Base-by-base conservation (phyloP, 2,329 filamentous ascomycete species). In the Trichoderma aggressivum region DNA sequence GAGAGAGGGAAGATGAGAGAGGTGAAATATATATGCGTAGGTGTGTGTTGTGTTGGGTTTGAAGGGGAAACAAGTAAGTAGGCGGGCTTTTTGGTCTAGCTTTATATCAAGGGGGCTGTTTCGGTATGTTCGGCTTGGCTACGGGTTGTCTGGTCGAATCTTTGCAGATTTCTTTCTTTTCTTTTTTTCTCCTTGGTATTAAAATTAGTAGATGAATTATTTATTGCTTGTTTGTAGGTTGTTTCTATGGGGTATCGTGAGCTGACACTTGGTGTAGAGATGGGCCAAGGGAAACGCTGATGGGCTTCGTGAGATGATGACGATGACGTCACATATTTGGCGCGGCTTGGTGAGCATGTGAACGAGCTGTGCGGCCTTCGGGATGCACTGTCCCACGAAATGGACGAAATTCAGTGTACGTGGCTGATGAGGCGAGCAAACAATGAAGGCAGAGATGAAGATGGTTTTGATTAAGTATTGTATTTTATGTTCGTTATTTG, bases 301-400 rank as follows among this genome's bases (percentile, higher is more conserved):
- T 50, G 43, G 43, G 43, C 63, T 39, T 34, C 50, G 63, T 66
- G 63, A 32, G 63, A 66, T 69, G 65, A 30, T 69, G 56, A 69
- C 65, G 65, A 61, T 69, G 65, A 69, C 65, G 65, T 69, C 65
- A 69, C 65, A n/a, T 34, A 39, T 24, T 12, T 21, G 11, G 47
- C 7, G 30, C n/a, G 62, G 32, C n/a, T 32, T 32, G 18, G 47
- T 16, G 47, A 43, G 32, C 62, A 65, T 65, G 62, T 65, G 47
- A 65, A 65, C 47, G 62, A 65, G 43, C 62, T 65, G 62, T 65
- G 62, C 62, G 62, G 62, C 62, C 6, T 65, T 47, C 12, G n/a
- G 14, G 28, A 65, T 47, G 62, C 62, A 55, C 62, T 65, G 62
- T 65, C 43, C 55, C 8, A n/a, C 18, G 43, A n/a, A 3, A 39